phyloP scores from a whole-genome alignment of 2,329 filamentous ascomycete species.

The Dryadomyces quercus-mongolicae region DNA sequence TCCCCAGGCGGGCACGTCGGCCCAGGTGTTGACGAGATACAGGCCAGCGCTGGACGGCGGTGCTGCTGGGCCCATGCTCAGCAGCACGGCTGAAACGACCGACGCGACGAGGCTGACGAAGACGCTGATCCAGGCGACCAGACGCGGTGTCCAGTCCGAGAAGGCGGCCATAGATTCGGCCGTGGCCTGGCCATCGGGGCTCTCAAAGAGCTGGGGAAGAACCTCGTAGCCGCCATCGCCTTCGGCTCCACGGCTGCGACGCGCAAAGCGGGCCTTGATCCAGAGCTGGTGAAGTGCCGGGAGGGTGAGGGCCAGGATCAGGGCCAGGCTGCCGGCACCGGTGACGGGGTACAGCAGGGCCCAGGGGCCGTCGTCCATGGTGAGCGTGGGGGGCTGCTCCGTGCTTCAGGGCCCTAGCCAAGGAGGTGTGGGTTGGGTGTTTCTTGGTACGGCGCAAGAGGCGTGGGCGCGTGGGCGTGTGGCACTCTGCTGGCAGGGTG shows the following conservation, averaged over 20 bases:
- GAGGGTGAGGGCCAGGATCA: constrained; percentile 10
- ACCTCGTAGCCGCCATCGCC: constrained; percentile 11
- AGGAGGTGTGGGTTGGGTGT: too few relatives aligned
- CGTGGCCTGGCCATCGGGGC: constrained; percentile 20
- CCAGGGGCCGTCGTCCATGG: constrained; percentile 5
- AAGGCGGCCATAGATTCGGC: constrained; percentile 20
- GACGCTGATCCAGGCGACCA: constrained; percentile 15
- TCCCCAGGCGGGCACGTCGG: constrained; percentile 14
- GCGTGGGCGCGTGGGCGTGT: too few relatives aligned
- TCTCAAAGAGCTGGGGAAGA: constrained; percentile 17
- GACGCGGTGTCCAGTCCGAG: constrained; percentile 16
- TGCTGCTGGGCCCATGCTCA: background rate
- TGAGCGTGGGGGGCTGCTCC: too few relatives aligned
- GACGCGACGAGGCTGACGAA: constrained; percentile 16
- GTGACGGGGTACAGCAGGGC: constrained; percentile 5
- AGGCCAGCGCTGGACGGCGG: background rate
- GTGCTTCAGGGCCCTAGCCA: too few relatives aligned
- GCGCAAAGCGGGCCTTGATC: constrained; percentile 7
- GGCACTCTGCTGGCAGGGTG: too few relatives aligned
- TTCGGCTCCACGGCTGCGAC: constrained; percentile 3
- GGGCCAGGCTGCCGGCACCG: constrained; percentile 9
- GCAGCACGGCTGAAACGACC: constrained; percentile 14
- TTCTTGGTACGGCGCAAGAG: too few relatives aligned
- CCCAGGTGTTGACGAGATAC: constrained; percentile 10
- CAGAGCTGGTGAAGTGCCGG: constrained; percentile 11